Evolutionary conservation across 768 basidiomycete species (phyloP).

Genomic region (Tylopilus rubrobrunneus): DNA sequence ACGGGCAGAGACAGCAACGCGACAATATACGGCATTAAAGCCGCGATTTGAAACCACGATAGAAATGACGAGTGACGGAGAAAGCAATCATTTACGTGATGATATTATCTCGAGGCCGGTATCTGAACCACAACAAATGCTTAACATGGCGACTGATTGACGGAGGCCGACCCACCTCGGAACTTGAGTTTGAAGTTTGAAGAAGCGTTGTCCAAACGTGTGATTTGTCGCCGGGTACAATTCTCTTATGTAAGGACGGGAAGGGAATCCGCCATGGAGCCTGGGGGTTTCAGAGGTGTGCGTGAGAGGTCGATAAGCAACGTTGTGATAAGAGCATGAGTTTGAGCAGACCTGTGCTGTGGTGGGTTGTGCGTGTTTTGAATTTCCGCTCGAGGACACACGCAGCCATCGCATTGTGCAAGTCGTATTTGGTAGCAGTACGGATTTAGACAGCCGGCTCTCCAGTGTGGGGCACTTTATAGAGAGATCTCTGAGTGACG

Average conservation of each 20-base stretch:
- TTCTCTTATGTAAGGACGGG: neutral
- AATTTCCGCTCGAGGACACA: neutral
- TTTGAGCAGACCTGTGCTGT: neutral
- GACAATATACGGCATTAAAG: neutral
- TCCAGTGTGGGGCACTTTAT: neutral
- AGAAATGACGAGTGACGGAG: no score
- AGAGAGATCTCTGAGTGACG: neutral
- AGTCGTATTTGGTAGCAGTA: neutral
- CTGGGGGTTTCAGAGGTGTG: no score
- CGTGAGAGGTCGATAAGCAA: constrained; percentile 5
- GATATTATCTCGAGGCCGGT: neutral
- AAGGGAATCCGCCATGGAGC: neutral
- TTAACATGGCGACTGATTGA: no score
- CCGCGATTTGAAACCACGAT: neutral
- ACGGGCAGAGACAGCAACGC: neutral
- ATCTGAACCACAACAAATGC: no score
- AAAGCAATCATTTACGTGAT: neutral
- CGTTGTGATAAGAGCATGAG: constrained; percentile 1
- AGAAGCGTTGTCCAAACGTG: no score
- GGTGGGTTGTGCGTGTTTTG: neutral
- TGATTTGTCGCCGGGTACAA: neutral
- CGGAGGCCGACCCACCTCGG: neutral
- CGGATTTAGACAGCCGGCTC: constrained; percentile 5
- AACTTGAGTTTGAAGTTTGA: no score
- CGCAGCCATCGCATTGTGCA: neutral